Conservation (phyloP, 164 flowering plant genomes). For the Paratinospora sagittata region DNA sequence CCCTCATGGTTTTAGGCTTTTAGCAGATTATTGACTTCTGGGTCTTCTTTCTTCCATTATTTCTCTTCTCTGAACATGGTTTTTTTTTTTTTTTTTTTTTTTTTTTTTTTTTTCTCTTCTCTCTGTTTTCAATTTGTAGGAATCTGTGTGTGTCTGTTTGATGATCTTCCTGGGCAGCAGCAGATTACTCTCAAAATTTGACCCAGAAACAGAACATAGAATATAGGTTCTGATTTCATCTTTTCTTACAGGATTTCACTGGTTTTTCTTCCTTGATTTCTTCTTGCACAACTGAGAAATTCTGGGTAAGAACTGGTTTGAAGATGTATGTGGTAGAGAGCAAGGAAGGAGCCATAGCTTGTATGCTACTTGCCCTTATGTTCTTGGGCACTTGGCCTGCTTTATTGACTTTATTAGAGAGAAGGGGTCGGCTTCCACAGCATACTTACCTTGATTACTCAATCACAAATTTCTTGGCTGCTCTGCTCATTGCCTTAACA, state of each 20-base stretch:
- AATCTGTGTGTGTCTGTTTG: background rate
- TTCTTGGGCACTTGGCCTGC: slow-evolving; percentile 95
- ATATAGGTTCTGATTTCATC: slow-evolving; percentile 6
- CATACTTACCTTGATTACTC: slow-evolving; percentile 89
- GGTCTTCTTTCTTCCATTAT: background rate
- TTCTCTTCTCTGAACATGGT: background rate
- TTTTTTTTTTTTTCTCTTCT: no score
- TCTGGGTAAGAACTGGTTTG: slow-evolving; percentile 16
- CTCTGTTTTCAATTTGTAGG: background rate
- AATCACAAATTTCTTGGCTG: slow-evolving; percentile 72
- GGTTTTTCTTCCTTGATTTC: slow-evolving; percentile 8
- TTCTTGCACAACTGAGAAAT: slow-evolving; percentile 5
- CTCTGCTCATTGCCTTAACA: slow-evolving; percentile 68
- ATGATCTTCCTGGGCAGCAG: background rate
- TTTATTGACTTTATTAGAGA: slow-evolving; percentile 58
- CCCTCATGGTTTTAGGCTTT: no score
- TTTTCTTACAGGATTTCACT: slow-evolving; percentile 25
- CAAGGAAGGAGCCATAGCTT: slow-evolving; percentile 70
- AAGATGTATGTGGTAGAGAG: slow-evolving; percentile 78
- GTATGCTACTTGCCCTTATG: slow-evolving; percentile 63
- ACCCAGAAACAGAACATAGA: background rate
- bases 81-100: background rate
- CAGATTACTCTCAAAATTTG: background rate
- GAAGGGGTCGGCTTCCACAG: slow-evolving; percentile 86
- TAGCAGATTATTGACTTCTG: background rate